These are phyloP conservation scores for Suhomyces bribrorum DNA, from an alignment of 1,139 yeast species.

Conservation along the genomic window DNA sequence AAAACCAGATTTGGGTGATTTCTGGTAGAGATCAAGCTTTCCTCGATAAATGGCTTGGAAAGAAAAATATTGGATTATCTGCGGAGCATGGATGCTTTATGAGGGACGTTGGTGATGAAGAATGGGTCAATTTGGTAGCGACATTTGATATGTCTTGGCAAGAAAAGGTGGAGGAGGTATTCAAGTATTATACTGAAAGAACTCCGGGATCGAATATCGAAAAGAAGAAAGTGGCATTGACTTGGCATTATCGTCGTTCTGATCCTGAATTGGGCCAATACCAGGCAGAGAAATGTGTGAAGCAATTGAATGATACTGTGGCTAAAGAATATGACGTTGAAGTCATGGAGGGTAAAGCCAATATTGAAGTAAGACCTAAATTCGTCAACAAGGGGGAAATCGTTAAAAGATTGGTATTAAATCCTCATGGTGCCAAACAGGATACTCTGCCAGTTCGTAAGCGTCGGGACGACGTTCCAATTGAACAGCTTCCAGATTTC, in stretches of 20 bases:
- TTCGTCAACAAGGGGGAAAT: constrained; percentile 97
- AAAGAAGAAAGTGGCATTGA: constrained; percentile 86
- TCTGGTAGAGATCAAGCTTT: constrained; percentile 94
- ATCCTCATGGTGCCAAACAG: constrained; percentile 55
- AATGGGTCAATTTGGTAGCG: constrained; percentile 86
- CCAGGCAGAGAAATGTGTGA: constrained; percentile 76
- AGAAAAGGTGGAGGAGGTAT: constrained; percentile 68
- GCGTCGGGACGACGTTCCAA: constrained; percentile 34
- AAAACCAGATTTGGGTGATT: constrained; percentile 90
- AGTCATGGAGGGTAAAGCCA: constrained; percentile 97
- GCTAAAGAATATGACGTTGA: constrained; percentile 78
- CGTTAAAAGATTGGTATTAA: constrained; percentile 73
- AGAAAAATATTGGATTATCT: constrained; percentile 70
- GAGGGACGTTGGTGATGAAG: constrained; percentile 59
- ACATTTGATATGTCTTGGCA: constrained; percentile 95
- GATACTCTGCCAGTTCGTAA: constrained; percentile 31
- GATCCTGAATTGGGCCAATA: constrained; percentile 90
- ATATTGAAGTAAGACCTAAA: constrained; percentile 91
- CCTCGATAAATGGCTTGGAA: constrained; percentile 86
- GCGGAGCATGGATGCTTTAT: constrained; percentile 98
- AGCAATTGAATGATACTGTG: constrained; percentile 61
- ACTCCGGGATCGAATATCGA: constrained; percentile 93
- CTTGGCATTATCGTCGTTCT: constrained; percentile 96
- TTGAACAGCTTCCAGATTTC: constrained; percentile 71
- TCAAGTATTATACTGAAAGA: constrained; percentile 72